Base-by-base conservation (phyloP, 495 filamentous ascomycete genomes). In the Xylaria castorea region DNA sequence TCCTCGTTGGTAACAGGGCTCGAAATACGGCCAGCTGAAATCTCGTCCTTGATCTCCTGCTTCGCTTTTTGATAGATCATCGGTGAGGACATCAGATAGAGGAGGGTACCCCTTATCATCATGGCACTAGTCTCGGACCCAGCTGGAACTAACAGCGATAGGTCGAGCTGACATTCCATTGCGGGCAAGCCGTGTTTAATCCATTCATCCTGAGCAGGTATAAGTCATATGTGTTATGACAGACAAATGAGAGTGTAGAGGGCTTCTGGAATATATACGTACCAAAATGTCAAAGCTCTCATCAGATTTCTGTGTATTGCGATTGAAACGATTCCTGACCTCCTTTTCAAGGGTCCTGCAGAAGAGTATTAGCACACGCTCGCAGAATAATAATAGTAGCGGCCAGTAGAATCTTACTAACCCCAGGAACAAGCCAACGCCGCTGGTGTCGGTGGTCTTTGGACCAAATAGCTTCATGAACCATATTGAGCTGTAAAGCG, bases 81-180 rank as follows among this genome's bases (percentile, higher is more conserved):
- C 1, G 81, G 79, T 34, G 85, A 76, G 8, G 79, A 76, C 20
- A 90, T 73, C 27, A 91, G 73, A 72, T 87, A 86, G 30, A 84
- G 76, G 61, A 91, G 80, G 60, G 89, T 78, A 5, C 44, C 44
- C 44, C 18, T 20, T 48, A 48, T 48, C 44, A 48, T 48, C 44
- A 48, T 89, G 0, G 85, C 86, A 0, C 87, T 88, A 6, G 89
- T 91, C 71, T 92, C 90, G 12, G 87, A 82, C 12, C 89, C 89
- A 0, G 90, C 89, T 11, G 90, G 82, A 32, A 86, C 77, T 20
- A 83, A 63, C 3, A 77, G 38, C 18, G 66, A 44, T 34, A 77
- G 66, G 25, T 87, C 68, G 82, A 75, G 27, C 68, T 81, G 76
- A 73, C 76, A 79, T 72, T 83, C 72, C 58, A 50, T 66, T 30